Evolutionary conservation across 495 filamentous ascomycete species (phyloP).

Genomic region (Rostrohypoxylon terebratum): DNA sequence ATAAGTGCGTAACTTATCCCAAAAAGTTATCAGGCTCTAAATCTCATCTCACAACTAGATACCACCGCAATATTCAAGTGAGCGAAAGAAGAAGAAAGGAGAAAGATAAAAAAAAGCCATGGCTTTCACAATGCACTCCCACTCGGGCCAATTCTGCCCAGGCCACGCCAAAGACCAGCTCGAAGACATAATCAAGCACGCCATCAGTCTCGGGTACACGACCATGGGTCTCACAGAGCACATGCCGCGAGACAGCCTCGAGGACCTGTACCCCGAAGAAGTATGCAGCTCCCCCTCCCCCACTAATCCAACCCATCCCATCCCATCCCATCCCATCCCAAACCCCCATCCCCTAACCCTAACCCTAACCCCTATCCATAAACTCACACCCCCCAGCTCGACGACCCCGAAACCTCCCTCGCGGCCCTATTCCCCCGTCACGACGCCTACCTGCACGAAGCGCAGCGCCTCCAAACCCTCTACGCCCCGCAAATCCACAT

Average conservation of each 20-base stretch:
- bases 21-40: background rate
- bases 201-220: conserved; percentile 81
- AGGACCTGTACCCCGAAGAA: conserved; percentile 95
- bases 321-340: background rate
- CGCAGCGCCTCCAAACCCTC: conserved; percentile 72
- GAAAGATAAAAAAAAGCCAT: conserved; percentile 61
- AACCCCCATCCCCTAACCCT: background rate
- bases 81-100: background rate
- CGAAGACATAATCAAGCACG: conserved; percentile 83
- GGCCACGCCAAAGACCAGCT: conserved; percentile 86
- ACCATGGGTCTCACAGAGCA: conserved; percentile 95
- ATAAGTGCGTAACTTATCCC: conserved; percentile 6
- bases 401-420: conserved; percentile 54
- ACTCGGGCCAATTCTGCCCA: conserved; percentile 96
- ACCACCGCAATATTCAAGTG: background rate
- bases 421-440: conserved; percentile 65
- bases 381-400: conserved; percentile 47
- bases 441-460: conserved; percentile 77
- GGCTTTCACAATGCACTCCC: conserved; percentile 98
- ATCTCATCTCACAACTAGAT: background rate
- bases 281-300: conserved; percentile 54
- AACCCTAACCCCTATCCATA: background rate
- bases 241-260: conserved; percentile 79
- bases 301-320: background rate
- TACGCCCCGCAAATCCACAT: conserved; percentile 80